phyloP scores from a whole-genome alignment of 2,329 filamentous ascomycete species.

The Calonectria honghensis region DNA sequence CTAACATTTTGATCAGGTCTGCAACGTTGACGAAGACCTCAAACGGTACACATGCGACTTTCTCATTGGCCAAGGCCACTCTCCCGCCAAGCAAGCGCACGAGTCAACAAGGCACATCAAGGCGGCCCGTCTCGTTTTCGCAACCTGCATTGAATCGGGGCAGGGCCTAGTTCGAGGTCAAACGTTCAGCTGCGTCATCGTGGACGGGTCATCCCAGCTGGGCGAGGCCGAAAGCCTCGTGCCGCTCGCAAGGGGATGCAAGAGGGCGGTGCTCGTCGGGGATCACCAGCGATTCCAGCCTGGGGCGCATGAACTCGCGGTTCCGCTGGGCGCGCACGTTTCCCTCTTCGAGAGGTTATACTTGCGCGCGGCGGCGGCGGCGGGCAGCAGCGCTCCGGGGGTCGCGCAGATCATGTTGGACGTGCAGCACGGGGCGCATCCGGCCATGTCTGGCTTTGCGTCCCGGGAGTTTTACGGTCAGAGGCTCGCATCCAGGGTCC shows the following conservation, averaged over 20 bases:
- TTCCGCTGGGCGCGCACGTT: conserved; percentile 61
- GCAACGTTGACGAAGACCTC: conserved; percentile 60
- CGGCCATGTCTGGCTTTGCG: conserved; percentile 61
- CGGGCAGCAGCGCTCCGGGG: neutral
- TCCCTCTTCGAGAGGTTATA: conserved; percentile 67
- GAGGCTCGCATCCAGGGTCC: conserved; percentile 60
- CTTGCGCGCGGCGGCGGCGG: conserved; percentile 14
- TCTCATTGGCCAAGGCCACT: conserved; percentile 55
- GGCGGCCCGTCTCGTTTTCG: conserved; percentile 63
- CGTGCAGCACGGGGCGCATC: conserved; percentile 67
- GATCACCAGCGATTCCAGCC: conserved; percentile 68
- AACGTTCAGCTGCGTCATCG: conserved; percentile 63
- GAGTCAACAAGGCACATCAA: conserved; percentile 63
- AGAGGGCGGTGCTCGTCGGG: conserved; percentile 65
- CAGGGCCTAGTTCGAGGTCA: conserved; percentile 63
- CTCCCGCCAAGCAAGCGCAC: conserved; percentile 50
- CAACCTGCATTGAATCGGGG: conserved; percentile 65
- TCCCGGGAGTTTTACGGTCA: conserved; percentile 63
- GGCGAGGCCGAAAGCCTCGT: conserved; percentile 65
- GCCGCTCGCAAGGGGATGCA: conserved; percentile 64
- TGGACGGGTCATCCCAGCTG: conserved; percentile 69
- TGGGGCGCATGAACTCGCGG: conserved; percentile 61
- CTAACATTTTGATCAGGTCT: conserved; percentile 48
- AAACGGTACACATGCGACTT: conserved; percentile 61
- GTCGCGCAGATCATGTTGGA: conserved; percentile 63